These are phyloP conservation scores for Alternaria sp. DNA, from an alignment of 2,329 filamentous ascomycete genomes.

Conservation along the genomic window DNA sequence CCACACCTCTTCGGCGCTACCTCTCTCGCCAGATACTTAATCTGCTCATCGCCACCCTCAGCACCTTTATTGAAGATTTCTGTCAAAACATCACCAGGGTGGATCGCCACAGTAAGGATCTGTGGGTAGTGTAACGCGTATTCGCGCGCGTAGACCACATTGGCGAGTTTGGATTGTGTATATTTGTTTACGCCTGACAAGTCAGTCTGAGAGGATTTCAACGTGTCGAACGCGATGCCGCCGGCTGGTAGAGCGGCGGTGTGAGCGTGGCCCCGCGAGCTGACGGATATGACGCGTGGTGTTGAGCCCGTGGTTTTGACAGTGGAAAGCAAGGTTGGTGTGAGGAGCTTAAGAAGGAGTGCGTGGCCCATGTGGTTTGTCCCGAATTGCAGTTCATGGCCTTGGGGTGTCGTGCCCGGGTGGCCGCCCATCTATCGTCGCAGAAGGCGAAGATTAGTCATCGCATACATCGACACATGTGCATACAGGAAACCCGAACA, in stretches of 20 bases:
- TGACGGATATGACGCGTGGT: not conserved
- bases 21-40: not conserved
- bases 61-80: not conserved
- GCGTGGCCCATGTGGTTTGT: not conserved
- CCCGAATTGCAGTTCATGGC: not conserved
- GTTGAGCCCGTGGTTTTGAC: not conserved
- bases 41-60: not conserved
- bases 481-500: too few species aligned
- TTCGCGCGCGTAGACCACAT: not conserved
- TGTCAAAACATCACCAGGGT: not conserved
- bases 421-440: not conserved
- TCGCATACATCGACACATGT: too few species aligned
- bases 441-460: not conserved
- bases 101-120: not conserved
- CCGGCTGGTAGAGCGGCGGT: not conserved
- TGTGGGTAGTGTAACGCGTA: not conserved
- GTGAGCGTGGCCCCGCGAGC: not conserved
- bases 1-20: not conserved
- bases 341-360: not conserved
- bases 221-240: not conserved
- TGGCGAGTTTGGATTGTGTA: not conserved
- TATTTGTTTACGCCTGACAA: not conserved
- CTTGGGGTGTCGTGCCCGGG: not conserved
- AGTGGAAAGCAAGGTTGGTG: not conserved
- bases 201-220: not conserved